A percentile compares a stretch with the other conserved stretches of the same genome.
Conservation (phyloP, 2,329 filamentous ascomycete genomes). For the Bisporella sp. region DNA sequence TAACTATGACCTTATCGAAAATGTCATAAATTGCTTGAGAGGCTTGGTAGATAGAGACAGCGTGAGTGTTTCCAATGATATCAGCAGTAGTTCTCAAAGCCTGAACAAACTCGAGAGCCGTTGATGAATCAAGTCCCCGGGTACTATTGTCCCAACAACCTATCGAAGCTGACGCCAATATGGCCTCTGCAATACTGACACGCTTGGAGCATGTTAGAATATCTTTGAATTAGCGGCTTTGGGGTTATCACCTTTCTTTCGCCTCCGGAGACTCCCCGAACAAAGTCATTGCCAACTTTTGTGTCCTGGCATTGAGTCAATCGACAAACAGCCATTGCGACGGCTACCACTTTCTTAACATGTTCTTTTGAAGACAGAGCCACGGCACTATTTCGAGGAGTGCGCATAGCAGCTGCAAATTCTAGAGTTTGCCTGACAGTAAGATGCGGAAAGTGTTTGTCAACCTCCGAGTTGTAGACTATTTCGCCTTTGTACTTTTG, state of each 20-base stretch:
- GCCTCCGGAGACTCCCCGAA: conserved; percentile 60
- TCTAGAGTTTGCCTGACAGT: conserved; percentile 65
- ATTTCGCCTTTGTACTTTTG: too few species aligned
- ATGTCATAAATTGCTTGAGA: conserved; percentile 61
- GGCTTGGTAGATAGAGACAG: conserved; percentile 68
- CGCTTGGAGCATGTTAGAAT: background rate
- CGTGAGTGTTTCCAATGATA: conserved; percentile 52
- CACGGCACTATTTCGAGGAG: conserved; percentile 54
- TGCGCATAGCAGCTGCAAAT: conserved; percentile 63
- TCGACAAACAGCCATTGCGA: conserved; percentile 65
- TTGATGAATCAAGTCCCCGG: conserved; percentile 65
- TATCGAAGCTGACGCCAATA: conserved; percentile 46
- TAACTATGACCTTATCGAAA: conserved; percentile 62
- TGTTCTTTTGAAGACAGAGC: conserved; percentile 53
- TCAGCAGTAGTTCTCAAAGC: conserved; percentile 59
- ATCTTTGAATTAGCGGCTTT: too few species aligned
- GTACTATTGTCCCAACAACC: conserved; percentile 75
- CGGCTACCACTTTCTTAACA: conserved; percentile 32
- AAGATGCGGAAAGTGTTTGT: too few species aligned
- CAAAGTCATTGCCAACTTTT: conserved; percentile 65
- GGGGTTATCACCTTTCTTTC: conserved; percentile 73
- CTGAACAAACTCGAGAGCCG: conserved; percentile 65
- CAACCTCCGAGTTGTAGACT: too few species aligned
- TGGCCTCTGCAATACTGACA: conserved; percentile 61
- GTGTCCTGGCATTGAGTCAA: conserved; percentile 65